Evolutionary conservation across 129 eudicot genomes (phyloP).

Genomic region (Helianthus tuberosus): DNA sequence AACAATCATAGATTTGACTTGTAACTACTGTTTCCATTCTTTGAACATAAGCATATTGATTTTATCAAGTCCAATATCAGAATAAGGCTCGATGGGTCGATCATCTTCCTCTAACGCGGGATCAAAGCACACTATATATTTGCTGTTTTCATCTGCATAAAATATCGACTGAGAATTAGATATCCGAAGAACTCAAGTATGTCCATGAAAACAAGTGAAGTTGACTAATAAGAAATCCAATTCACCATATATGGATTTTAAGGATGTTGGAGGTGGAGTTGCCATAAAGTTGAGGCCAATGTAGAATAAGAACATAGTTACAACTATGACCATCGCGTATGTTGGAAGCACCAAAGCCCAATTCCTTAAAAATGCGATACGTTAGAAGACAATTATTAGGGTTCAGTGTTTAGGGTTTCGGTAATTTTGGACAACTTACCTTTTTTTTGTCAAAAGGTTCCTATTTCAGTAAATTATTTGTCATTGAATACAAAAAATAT

Average conservation of each 20-base stretch:
- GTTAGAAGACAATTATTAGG: neutral
- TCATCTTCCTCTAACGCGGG: constrained; percentile 53
- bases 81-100: constrained; percentile 87
- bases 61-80: constrained; percentile 67
- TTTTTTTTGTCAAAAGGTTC: too few relatives aligned
- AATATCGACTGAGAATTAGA: neutral
- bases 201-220: neutral
- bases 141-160: constrained; percentile 71
- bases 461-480: too few relatives aligned
- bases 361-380: constrained; percentile 46
- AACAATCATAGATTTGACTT: neutral
- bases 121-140: constrained; percentile 49
- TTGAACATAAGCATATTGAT: constrained; percentile 72
- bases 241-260: constrained; percentile 65
- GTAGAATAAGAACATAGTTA: constrained; percentile 57
- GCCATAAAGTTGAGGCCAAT: constrained; percentile 86
- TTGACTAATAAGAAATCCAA: neutral
- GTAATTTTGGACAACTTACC: neutral
- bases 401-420: neutral
- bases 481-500: too few relatives aligned
- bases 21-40: constrained; percentile 26
- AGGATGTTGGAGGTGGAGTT: constrained; percentile 81
- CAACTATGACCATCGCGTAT: constrained; percentile 63
- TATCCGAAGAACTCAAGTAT: neutral
- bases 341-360: constrained; percentile 93